These are phyloP conservation scores for Mucuna pruriens DNA, from an alignment of 306 rosid species.

Conservation along the genomic window DNA sequence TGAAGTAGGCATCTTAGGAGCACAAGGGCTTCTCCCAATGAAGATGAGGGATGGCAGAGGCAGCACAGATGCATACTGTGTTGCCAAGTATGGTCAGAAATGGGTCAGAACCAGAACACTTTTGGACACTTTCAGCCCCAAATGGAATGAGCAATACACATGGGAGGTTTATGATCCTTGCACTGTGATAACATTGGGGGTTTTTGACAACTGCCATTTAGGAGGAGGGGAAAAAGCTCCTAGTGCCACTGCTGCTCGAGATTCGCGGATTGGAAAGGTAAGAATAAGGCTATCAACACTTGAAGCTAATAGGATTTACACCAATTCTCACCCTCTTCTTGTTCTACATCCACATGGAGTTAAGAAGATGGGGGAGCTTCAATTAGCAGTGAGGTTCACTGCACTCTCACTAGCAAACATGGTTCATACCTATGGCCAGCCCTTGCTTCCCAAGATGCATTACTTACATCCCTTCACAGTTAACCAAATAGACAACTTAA, in stretches of 20 bases:
- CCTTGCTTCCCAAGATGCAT: slow-evolving; percentile 92
- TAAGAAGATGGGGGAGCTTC: slow-evolving; percentile 91
- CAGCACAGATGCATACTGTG: slow-evolving; percentile 82
- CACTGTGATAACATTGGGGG: slow-evolving; percentile 82
- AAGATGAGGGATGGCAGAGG: slow-evolving; percentile 79
- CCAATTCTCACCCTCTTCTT: slow-evolving; percentile 73
- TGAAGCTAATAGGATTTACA: slow-evolving; percentile 68
- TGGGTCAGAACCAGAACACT: slow-evolving; percentile 90
- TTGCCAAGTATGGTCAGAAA: slow-evolving; percentile 88
- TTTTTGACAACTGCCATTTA: slow-evolving; percentile 81
- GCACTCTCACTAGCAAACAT: slow-evolving; percentile 66
- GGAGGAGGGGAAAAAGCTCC: slow-evolving; percentile 58
- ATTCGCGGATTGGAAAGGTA: slow-evolving; percentile 79
- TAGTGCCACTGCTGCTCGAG: slow-evolving; percentile 50
- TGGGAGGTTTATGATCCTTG: slow-evolving; percentile 95
- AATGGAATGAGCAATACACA: slow-evolving; percentile 96
- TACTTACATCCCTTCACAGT: slow-evolving; percentile 82
- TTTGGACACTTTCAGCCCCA: slow-evolving; percentile 66
- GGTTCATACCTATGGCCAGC: slow-evolving; percentile 71
- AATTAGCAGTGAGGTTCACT: slow-evolving; percentile 76
- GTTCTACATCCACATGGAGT: slow-evolving; percentile 81
- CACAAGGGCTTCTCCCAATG: slow-evolving; percentile 85
- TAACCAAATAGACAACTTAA: slow-evolving; percentile 75
- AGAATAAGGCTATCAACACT: slow-evolving; percentile 80
- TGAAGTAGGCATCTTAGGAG: slow-evolving; percentile 85